Evolutionary conservation across 192 early-diverging fungal genomes (phyloP), one percentile per base, ranked within the genome.

Genomic region (Backusella luteola): DNA sequence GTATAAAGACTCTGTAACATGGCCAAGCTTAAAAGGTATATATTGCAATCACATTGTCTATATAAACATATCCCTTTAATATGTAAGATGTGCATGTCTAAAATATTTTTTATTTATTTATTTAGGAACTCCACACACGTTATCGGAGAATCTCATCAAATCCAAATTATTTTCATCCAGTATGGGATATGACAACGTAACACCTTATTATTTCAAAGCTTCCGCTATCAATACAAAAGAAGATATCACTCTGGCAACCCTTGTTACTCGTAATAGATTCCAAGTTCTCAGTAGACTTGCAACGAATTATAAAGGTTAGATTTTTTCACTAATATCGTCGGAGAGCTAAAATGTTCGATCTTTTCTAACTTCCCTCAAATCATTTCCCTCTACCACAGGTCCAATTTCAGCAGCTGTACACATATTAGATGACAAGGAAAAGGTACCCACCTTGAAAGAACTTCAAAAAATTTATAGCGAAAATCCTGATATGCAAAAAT

Each of bases 401-500:
- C 88, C 86, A 12, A 86, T 90, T 34, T 90, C 88, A 19, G 88
- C 90, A 46, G 81, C 86, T 36, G 76, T 90, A 59, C 88, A 89
- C 72, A 77, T 90, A 59, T 66, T 76, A 26, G 87, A 90, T 74
- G 86, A 87, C 34, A 80, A 85, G 29, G 75, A 73, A 71, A 83
- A 84, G 59, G 80, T 83, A 34, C 69, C 76, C 39, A 81, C 84
- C 9, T 74, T 90, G 23, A 63, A 71, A 26, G 81, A 87, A 26
- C 73, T 90, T 15, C 73, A 84, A 56, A 82, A 80, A 19, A 74
- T 90, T 1, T 84, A 86, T 39, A 79, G 79, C 11, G 67, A 44
- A 9, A 84, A 90, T 34, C 81, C 86, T 0, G 41, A 84, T 29
- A 77, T 90, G 77, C 79, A 77, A 23, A 36, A 86, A 77, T 87